Percentiles rank a stretch among this genome's conserved stretches.
phyloP scores from a whole-genome alignment of 495 filamentous ascomycete species.

The Hyaloscypha variabilis region DNA sequence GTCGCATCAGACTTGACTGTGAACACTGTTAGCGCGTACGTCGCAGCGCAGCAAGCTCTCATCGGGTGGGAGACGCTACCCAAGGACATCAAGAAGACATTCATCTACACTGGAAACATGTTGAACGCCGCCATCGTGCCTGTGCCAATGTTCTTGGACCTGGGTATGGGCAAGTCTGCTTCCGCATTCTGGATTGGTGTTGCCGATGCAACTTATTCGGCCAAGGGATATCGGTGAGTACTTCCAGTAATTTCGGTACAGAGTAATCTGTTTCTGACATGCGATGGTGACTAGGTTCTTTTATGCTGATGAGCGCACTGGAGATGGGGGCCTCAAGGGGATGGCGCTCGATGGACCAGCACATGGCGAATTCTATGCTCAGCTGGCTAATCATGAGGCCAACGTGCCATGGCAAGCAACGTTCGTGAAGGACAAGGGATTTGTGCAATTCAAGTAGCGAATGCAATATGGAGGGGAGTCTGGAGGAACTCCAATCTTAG shows the following conservation, averaged over 20 bases:
- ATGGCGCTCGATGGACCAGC: slow-evolving; percentile 41
- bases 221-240: slow-evolving; percentile 47
- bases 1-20: slow-evolving; percentile 40
- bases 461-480: too few relatives aligned
- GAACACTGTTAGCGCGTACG: slow-evolving; percentile 44
- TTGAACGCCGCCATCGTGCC: slow-evolving; percentile 38
- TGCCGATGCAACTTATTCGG: slow-evolving; percentile 40
- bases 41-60: slow-evolving; percentile 45
- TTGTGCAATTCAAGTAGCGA: too few relatives aligned
- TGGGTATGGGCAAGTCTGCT: slow-evolving; percentile 46
- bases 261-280: slow-evolving; percentile 1
- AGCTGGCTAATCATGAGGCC: slow-evolving; percentile 39
- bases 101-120: slow-evolving; percentile 52
- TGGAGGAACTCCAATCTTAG: too few relatives aligned
- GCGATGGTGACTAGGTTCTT: slow-evolving; percentile 44
- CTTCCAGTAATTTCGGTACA: not conserved
- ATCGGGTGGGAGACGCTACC: slow-evolving; percentile 41
- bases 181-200: slow-evolving; percentile 43
- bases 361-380: slow-evolving; percentile 40
- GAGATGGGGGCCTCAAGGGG: slow-evolving; percentile 38
- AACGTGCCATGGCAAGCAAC: slow-evolving; percentile 50
- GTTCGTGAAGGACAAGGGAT: slow-evolving; percentile 50
- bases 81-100: slow-evolving; percentile 37
- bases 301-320: slow-evolving; percentile 48
- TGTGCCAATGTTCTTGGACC: slow-evolving; percentile 33